These are phyloP conservation scores for Rauvolfia tetraphylla DNA, from an alignment of 257 asterid genomes.

Conservation along the genomic window DNA sequence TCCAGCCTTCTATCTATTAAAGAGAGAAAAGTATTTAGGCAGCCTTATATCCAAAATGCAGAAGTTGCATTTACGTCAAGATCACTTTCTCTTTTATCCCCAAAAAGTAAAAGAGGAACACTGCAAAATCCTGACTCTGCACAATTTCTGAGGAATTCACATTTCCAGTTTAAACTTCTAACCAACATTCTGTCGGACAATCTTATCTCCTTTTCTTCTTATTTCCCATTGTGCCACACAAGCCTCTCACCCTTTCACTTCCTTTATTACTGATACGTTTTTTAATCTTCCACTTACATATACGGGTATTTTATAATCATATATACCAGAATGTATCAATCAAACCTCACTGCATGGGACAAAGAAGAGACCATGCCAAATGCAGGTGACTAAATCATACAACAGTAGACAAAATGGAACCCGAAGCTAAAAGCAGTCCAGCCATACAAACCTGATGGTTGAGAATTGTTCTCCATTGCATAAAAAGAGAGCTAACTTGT, in stretches of 20 bases:
- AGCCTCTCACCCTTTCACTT: neutral
- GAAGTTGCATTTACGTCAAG: neutral
- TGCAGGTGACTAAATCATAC: neutral
- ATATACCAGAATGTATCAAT: neutral
- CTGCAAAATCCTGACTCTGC: neutral
- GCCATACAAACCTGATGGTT: neutral
- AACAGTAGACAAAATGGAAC: neutral
- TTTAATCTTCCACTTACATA: neutral
- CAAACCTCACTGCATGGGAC: neutral
- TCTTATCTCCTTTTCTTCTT: neutral
- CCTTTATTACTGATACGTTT: neutral
- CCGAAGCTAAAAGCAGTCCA: neutral
- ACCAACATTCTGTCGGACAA: neutral
- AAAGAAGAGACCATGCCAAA: neutral
- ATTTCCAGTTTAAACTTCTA: neutral
- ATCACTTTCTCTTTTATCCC: neutral
- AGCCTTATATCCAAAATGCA: neutral
- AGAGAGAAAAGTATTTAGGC: neutral
- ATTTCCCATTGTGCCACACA: too few relatives aligned
- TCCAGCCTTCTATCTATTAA: neutral
- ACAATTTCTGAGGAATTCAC: neutral
- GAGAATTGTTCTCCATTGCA: slow-evolving; percentile 4
- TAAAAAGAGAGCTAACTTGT: neutral
- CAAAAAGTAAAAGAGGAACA: neutral
- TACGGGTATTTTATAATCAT: neutral